Base-by-base conservation (phyloP, 176 grass and related monocot genomes). In the Eragrostis curvula region DNA sequence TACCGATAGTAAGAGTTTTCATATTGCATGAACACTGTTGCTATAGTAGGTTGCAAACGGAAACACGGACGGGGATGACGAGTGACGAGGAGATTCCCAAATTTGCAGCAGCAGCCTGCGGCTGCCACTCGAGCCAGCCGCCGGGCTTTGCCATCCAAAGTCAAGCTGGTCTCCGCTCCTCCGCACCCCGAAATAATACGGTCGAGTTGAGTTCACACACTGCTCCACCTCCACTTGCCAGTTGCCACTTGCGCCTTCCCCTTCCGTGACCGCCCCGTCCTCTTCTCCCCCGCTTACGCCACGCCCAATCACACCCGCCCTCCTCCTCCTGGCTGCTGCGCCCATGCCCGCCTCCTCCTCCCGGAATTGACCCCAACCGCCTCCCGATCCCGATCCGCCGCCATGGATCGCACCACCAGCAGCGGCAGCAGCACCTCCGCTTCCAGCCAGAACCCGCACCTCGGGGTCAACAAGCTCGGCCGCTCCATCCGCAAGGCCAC, bases 381-480 rank as follows among this genome's bases (percentile, higher is more conserved):
- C 62, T 9, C n/a, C 68, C 15, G n/a, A 66, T 68, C 62, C 10
- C 30, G 47, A 44, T 71, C 79, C 25, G 52, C 1, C 65, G 15
- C 8, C 36, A 99, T 99, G 97, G 97, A 99, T 87, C 96, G 89
- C 74, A 71, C 76, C 49, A 85, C 67, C 73, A 89, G 82, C 87
- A 74, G 49, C 91, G 68, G 15, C 72, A 78, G 14, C 23, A 57
- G 50, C 79, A 36, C 75, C 60, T 15, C 59, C 23, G 66, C 13
- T n/a, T 79, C 70, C 30, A 87, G 68, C 74, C 75, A 72, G 51
- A 97, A 79, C 86, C 72, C 73, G 63, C 90, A 93, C 66, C 91
- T 99, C 49, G 91, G 97, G 8, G 73, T 96, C 74, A 99, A 94
- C 83, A 94, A 90, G 87, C 84, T 92, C 63, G 90, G 97, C 78